A percentile compares a stretch with the other conserved stretches of the same genome.
Conservation (phyloP, 2,329 filamentous ascomycete species). For the Colletotrichum sublineola region DNA sequence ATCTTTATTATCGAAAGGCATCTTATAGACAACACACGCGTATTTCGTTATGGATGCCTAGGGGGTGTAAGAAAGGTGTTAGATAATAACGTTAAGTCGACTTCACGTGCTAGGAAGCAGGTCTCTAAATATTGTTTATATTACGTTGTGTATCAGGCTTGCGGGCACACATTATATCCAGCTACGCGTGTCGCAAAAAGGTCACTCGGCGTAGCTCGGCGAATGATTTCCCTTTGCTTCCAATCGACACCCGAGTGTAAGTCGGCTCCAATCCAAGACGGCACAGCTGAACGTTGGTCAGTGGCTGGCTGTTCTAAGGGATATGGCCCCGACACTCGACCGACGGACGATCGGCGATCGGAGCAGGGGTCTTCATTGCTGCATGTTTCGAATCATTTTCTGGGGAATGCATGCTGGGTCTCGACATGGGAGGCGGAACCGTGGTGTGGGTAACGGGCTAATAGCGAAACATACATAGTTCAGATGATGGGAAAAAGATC, state of each 20-base stretch:
- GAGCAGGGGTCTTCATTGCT: background rate
- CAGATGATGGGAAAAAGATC: slow-evolving; percentile 21
- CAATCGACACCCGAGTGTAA: background rate
- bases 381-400: slow-evolving; percentile 27
- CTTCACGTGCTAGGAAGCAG: too few species aligned
- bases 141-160: background rate
- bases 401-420: slow-evolving; percentile 22
- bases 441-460: background rate
- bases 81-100: too few species aligned
- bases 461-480: slow-evolving; percentile 23
- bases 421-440: background rate
- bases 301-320: background rate
- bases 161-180: background rate
- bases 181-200: background rate
- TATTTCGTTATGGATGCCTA: too few species aligned
- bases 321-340: background rate
- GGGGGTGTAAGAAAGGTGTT: too few species aligned
- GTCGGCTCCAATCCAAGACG: slow-evolving; percentile 14
- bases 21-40: too few species aligned
- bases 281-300: background rate
- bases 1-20: too few species aligned
- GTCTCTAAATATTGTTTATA: too few species aligned
- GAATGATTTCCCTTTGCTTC: background rate
- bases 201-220: background rate
- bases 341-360: background rate